phyloP scores from a whole-genome alignment of 345 rosid species.

The Syzygium aromaticum region DNA sequence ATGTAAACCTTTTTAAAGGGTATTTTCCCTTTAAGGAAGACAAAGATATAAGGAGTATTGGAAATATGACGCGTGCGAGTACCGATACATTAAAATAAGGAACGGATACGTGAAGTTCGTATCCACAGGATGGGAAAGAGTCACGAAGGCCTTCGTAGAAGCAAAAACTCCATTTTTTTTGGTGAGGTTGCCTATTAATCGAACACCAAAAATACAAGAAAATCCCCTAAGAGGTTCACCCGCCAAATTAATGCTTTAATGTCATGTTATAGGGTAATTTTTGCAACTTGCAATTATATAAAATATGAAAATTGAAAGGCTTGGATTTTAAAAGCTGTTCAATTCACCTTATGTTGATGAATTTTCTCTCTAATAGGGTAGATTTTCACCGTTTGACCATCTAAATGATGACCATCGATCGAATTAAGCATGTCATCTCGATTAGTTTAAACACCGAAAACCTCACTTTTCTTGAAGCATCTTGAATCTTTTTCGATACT shows the following conservation, averaged over 20 bases:
- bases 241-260: neutral
- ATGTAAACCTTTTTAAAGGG: no score
- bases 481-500: neutral
- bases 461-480: neutral
- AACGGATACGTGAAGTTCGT: no score
- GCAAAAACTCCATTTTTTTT: no score
- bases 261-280: neutral
- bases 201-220: no score
- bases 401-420: neutral
- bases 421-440: neutral
- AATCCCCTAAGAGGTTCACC: neutral
- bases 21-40: no score
- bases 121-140: no score
- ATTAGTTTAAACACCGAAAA: neutral
- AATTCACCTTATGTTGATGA: neutral
- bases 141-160: no score
- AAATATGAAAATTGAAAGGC: neutral
- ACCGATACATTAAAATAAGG: no score
- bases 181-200: no score
- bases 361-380: neutral
- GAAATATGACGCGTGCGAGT: accelerated
- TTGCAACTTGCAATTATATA: no score
- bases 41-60: no score
- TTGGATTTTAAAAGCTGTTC: neutral
- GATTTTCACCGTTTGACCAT: neutral